Base-by-base conservation (phyloP, 768 basidiomycete species). In the Mycena maculata region DNA sequence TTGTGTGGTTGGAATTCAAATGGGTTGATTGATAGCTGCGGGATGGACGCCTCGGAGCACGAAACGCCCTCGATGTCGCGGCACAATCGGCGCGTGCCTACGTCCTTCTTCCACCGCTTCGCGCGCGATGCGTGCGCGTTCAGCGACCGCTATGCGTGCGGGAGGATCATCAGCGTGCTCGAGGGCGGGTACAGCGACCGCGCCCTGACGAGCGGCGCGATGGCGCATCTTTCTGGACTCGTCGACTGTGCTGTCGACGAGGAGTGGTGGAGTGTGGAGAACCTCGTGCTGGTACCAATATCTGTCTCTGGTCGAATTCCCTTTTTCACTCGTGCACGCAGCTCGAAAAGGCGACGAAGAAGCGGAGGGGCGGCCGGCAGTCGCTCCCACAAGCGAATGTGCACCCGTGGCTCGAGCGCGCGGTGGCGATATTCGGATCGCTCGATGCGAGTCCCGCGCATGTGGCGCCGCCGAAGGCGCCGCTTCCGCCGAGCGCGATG, bases 181-280 rank as follows among this genome's bases (percentile, higher is more conserved):
- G 97, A 99, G 79, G 97, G 97, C 1, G 97, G 96, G 1, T 98
- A 98, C 74, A 94, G 93, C 71, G 95, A 98, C 76, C 86, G 91
- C 8, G 96, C 97, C 0, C 82, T 99, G 60, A 88, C 83, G 8
- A 95, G 92, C 68, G 97, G 92, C 0, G 85, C 90, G 0, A 88
- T 95, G 86, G 92, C 95, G 0, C 92, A 95, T 75, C 76, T 97
- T 2, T 80, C 81, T 9, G 96, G 96, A 5, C 78, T 98, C 23
- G 82, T 81, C 1, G 84, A 81, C 48, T 75, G 70, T 50, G 52
- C 60, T 25, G 76, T 79, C 18, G 75, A 78, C 39, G 71, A 71
- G 0, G 71, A 72, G 6, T 94, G 93, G 92, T 95, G 93, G 93
- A 79, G 69, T 54, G 60, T 84, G 7, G 82, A 85, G 18, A 90